Base-by-base conservation (phyloP, 768 basidiomycete species). In the Thelephora aurantiotincta region DNA sequence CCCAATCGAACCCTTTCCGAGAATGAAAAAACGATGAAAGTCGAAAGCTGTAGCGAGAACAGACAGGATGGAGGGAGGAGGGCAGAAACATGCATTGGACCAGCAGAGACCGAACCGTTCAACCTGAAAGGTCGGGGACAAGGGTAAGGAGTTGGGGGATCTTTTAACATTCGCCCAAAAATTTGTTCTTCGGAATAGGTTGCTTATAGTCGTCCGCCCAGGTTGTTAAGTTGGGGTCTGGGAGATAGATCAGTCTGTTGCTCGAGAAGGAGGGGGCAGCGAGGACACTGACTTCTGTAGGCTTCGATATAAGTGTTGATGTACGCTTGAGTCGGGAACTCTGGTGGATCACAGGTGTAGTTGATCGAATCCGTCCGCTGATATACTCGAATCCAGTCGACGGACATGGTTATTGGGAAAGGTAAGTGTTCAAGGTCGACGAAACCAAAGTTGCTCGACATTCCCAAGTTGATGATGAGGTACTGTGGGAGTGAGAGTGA, bases 361-460 rank as follows among this genome's bases (percentile, higher is more conserved):
- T 78, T 79, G 54, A 67, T 64, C 3, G 58, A 53, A 50, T 66
- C 62, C 47, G 67, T 61, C 23, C 66, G 65, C 54, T 83, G 82
- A 54, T 82, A 84, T 3, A 96, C 84, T 1, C 91, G 77, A 48
- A 93, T 77, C 48, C 77, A 93, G 58, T 94, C 91, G 42, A 93
- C 65, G 48, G 68, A 68, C 85, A 93, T 83, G 2, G 60, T 64
- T 18, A 77, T 62, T 0, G 64, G 64, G 60, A 78, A 80, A 14
- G 59, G 62, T 11, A 82, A 59, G 47, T 79, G 64, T 3, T 58
- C 63, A 35, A 74, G 60, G 49, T 82, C 77, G 53, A 81, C 74
- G n/a, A 58, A 58, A 44, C 78, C 80, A 55, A 82, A 82, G 58
- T 74, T 74, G 19, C 68, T 67, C 11, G 75, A 78, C 58, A 82